Base-by-base conservation (phyloP, 108 stramenopile genomes). In the Mayamaea pseudoterrestris region DNA sequence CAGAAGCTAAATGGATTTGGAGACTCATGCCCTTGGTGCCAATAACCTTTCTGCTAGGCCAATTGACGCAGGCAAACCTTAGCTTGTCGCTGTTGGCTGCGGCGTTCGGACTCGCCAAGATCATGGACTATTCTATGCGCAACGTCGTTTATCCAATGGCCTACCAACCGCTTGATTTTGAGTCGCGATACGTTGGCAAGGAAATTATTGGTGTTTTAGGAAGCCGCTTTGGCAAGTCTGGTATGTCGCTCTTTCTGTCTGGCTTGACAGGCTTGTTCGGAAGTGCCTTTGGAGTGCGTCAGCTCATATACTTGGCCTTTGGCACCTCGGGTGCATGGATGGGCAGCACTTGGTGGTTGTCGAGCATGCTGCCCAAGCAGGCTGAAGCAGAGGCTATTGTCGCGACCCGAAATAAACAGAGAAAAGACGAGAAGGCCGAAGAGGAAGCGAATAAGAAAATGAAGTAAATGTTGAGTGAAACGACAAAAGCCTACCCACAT, bases 171-270 rank as follows among this genome's bases (percentile, higher is more conserved):
- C 53, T 88, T 27, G 78, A 83, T 47, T 90, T 78, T 63, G 83
- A 90, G 42, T 65, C 62, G 52, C 65, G 69, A 26, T 81, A 66
- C 44, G 25, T 76, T 43, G 89, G 83, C 13, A 92, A 92, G 45
- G 90, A 92, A 68, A 67, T 92, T 0, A 77, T 87, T 45, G 83
- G 82, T 26, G 84, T 93, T 17, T 82, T 93, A 59, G 90, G 78
- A 0, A 81, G 78, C 61, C 71, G 90, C 23, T 80, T 86, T 55
- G 90, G 86, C 1, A 93, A 93, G 66, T 65, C 56, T 37, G 57
- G 66, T 35, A 65, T 65, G 53, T 78, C 79, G 16, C 50, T 91
- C 12, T 53, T 72, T 35, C 52, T 91, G 16, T 90, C 89, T 17
- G 83, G 66, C 22, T 48, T 83, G 30, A 78, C 75, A 25, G 67